A percentile compares a stretch with the other conserved stretches of the same genome.
Conservation (phyloP, 495 filamentous ascomycete genomes). For the Penicillium soppii region DNA sequence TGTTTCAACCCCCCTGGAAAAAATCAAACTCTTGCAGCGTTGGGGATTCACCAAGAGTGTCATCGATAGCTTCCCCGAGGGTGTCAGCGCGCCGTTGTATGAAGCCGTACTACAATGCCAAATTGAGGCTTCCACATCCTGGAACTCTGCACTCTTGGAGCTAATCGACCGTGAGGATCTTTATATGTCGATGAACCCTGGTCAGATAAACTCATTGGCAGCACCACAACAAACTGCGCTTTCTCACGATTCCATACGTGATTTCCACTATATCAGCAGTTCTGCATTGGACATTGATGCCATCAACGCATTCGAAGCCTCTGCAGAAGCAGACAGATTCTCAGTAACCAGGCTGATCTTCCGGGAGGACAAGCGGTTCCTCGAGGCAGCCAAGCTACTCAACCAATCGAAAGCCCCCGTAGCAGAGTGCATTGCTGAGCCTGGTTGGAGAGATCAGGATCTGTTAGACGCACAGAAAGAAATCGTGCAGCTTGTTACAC, state of each 20-base stretch:
- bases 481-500: conserved; percentile 76
- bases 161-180: conserved; percentile 84
- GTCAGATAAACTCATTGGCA: conserved; percentile 30
- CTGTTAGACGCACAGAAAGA: conserved; percentile 93
- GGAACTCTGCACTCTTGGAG: conserved; percentile 66
- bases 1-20: conserved; percentile 31
- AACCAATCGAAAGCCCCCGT: conserved; percentile 73
- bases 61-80: conserved; percentile 79
- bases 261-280: conserved; percentile 71
- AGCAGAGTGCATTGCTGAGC: conserved; percentile 72
- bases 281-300: conserved; percentile 58
- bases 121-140: conserved; percentile 72
- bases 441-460: conserved; percentile 78
- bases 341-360: conserved; percentile 81
- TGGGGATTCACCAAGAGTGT: conserved; percentile 44
- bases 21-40: conserved; percentile 42
- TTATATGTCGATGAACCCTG: conserved; percentile 58
- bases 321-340: conserved; percentile 75
- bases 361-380: conserved; percentile 82
- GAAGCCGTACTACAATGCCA: conserved; percentile 84
- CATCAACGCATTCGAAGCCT: conserved; percentile 60
- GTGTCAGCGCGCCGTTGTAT: conserved; percentile 72
- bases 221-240: conserved; percentile 41
- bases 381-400: conserved; percentile 76
- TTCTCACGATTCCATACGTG: conserved; percentile 64